Evolutionary conservation across 495 filamentous ascomycete species (phyloP), one percentile per base, ranked within the genome.

Genomic region (Immersiella caudata): DNA sequence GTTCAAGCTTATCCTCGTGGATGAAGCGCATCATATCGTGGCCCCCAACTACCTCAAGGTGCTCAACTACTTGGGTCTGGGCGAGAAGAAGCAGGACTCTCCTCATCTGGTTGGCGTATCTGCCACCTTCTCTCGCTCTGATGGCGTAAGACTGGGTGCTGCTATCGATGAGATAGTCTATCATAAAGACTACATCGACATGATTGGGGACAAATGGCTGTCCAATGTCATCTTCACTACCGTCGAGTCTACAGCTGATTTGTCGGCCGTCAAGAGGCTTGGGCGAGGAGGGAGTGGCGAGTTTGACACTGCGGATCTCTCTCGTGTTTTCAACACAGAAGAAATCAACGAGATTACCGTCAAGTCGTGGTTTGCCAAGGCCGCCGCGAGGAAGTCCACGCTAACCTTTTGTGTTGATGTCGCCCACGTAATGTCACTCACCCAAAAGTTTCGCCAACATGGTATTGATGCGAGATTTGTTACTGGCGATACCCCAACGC

Each of bases 1-100:
- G 22, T 97, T 94, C 82, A 99, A 99, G 75, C 86, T 99, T 0
- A 79, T 99, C 2, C 83, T 99, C 16, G 94, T 99, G 7, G 95
- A 99, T 71, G 95, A 99, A 75, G 94, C 93, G n/a, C 95, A 99
- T 79, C 95, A 98, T 78, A 97, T 98, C 59, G 94, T 97, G 35
- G 91, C 94, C 6, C 81, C 85, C 8, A 85, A 86, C 36, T 99
- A 97, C 73, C 80, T 94, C 67, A 83, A 80, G 29, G 84, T 86
- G 1, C 77, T 99, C 64, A 79, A 82, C 1, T 85, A 99, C 77
- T 93, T 99, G 75, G 86, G 89, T 0, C 83, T 97, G 50, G 75
- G 83, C 40, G 74, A 84, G 52, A 76, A 84, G 68, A 78, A 73
- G 69, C 74, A 79, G 0, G 70, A 83, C 50, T 86, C 87, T 4